Percentiles rank a stretch among this genome's conserved stretches.
Conservation (phyloP, 2,329 filamentous ascomycete species). For the Colletotrichum liriopes region DNA sequence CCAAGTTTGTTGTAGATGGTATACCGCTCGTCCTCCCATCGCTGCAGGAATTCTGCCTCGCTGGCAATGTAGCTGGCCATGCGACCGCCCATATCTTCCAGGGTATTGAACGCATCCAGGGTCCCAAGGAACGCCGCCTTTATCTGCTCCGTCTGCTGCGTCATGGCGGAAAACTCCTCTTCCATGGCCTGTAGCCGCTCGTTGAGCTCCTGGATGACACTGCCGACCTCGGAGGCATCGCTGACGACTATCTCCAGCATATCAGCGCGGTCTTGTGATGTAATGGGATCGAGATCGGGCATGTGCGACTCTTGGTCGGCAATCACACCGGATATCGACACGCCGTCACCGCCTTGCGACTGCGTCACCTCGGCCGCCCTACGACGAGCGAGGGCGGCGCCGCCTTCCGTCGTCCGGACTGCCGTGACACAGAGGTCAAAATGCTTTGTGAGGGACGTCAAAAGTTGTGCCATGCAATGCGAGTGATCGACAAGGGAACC, state of each 20-base stretch:
- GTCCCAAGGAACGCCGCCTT: conserved; percentile 71
- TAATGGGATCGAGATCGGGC: conserved; percentile 77
- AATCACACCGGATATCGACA: conserved; percentile 79
- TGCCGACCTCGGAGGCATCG: conserved; percentile 78
- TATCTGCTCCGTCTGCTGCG: conserved; percentile 73
- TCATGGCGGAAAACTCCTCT: conserved; percentile 74
- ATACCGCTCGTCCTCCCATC: conserved; percentile 83
- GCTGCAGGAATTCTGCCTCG: conserved; percentile 73
- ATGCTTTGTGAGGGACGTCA: conserved; percentile 86
- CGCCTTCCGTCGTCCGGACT: conserved; percentile 90
- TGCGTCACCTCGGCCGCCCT: conserved; percentile 76
- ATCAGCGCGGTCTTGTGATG: conserved; percentile 81
- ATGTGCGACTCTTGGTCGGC: conserved; percentile 68
- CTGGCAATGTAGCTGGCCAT: conserved; percentile 77
- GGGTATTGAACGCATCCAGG: conserved; percentile 73
- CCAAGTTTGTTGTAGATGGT: conserved; percentile 78
- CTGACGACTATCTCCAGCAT: conserved; percentile 86
- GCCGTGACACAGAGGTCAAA: conserved; percentile 96
- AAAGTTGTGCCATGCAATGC: conserved; percentile 84
- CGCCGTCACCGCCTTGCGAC: conserved; percentile 62
- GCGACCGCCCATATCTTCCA: conserved; percentile 78
- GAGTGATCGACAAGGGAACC: conserved; percentile 80
- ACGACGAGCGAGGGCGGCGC: conserved; percentile 77
- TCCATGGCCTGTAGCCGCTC: conserved; percentile 86
- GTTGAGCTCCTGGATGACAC: conserved; percentile 79